Evolutionary conservation across 768 basidiomycete species (phyloP), one percentile per base, ranked within the genome.

Genomic region (Phaffia tasmanica): DNA sequence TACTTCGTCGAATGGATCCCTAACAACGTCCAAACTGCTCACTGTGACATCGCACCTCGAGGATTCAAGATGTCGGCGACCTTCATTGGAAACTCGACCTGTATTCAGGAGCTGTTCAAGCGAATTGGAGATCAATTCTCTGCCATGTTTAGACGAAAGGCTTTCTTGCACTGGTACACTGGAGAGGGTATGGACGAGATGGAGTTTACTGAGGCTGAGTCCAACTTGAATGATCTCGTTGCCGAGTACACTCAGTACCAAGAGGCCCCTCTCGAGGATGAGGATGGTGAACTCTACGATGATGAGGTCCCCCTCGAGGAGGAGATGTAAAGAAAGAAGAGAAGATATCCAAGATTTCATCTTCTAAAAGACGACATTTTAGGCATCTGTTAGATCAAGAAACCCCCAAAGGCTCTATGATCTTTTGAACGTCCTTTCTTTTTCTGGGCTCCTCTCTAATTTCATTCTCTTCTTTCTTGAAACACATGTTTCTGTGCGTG

Each of bases 1-100:
- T 93, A 95, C 82, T 98, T 97, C 73, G 93, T 97, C 71, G 93
- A 99, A 79, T 99, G 95, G 95, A 98, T 99, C 72, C 95, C 95
- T 73, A 95, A 95, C 85, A 98, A 98, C 74, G 89, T 98, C 68
- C 85, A 92, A 73, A 92, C 91, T 49, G 92, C 95, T 70, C 92
- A 97, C 79, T 74, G 75, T 81, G 91, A 95, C 80, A 94, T 98
- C 73, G 84, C 95, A 73, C 93, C 95, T 61, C 85, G 90, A 69
- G 91, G 91, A 48, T 81, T 89, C 73, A 93, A 91, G 84, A 93
- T 93, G 91, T 87, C 90, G 16, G 91, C 90, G 64, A 97, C 93
- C 30, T 98, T 97, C 82, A 82, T 97, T 76, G 92, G 93, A 73
- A 97, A 97, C 82, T 91, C 89, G 51, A 97, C 93, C 47, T 87